Conservation (phyloP, 2,329 filamentous ascomycete genomes). For the Chaetoscypha palmicola region DNA sequence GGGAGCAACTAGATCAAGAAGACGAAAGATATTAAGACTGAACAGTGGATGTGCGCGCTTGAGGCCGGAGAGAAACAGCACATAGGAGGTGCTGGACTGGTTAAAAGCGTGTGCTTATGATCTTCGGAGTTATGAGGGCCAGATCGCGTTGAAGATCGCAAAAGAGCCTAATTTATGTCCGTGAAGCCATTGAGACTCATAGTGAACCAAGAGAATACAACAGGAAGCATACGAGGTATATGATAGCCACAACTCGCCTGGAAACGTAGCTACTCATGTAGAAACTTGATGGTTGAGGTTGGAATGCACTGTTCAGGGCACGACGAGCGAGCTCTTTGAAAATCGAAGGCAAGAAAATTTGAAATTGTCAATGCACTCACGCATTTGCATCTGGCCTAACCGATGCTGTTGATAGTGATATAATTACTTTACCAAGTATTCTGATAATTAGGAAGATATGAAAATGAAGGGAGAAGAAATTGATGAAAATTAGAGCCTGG, state of each 20-base stretch:
- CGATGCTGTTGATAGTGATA: no score
- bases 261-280: no score
- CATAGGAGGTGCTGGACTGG: conserved; percentile 21
- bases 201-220: neutral
- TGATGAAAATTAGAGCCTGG: neutral
- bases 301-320: no score
- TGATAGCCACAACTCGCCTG: no score
- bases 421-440: no score
- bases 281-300: neutral
- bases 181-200: conserved; percentile 9
- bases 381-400: no score
- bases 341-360: no score
- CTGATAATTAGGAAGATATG: neutral
- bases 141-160: conserved; percentile 33
- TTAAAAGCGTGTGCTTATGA: conserved; percentile 21
- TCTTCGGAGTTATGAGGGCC: conserved; percentile 40
- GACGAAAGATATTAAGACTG: no score
- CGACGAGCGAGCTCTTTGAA: no score
- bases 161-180: conserved; percentile 37
- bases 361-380: no score
- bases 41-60: conserved; percentile 19
- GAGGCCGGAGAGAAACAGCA: conserved; percentile 23
- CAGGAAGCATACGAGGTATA: neutral
- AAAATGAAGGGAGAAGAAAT: neutral
- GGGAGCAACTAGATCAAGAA: no score